Evolutionary conservation across 1,139 yeast species (phyloP).

Genomic region (Blastobotrys buckinghamii): DNA sequence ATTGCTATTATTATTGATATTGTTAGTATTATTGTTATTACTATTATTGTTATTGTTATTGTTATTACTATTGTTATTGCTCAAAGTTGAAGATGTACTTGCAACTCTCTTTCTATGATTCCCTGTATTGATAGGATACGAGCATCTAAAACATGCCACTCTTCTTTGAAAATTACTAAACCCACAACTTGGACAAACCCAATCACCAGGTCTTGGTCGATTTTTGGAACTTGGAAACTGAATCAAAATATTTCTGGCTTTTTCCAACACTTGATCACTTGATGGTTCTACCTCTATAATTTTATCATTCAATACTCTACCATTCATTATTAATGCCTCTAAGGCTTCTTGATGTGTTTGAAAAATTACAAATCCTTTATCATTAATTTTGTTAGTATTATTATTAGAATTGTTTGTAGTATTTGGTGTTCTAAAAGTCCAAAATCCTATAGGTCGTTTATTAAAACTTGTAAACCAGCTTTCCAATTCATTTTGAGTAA

Average conservation of each 20-base stretch:
- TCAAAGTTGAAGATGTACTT: not conserved
- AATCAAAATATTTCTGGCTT: conserved; percentile 71
- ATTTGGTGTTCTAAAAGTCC: conserved; percentile 70
- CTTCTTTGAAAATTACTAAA: conserved; percentile 92
- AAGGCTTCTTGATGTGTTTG: conserved; percentile 81
- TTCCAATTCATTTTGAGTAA: conserved; percentile 87
- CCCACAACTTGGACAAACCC: conserved; percentile 97
- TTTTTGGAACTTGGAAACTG: conserved; percentile 88
- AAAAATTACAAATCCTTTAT: conserved; percentile 81
- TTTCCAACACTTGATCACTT: conserved; percentile 66
- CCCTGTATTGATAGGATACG: conserved; percentile 53
- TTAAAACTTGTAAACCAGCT: conserved; percentile 88
- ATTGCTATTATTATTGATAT: conserved; percentile 6
- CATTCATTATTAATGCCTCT: conserved; percentile 72
- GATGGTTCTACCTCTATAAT: conserved; percentile 86
- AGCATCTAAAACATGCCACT: conserved; percentile 90
- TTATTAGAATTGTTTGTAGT: not conserved
- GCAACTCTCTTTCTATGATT: not conserved
- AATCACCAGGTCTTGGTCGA: conserved; percentile 93
- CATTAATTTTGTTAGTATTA: conserved; percentile 16
- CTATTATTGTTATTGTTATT: conserved; percentile 5
- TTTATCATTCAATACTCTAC: conserved; percentile 67
- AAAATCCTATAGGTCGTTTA: conserved; percentile 79
- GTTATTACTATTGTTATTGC: conserved; percentile 6
- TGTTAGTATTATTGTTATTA: not conserved